Evolutionary conservation across 2,329 filamentous ascomycete genomes (phyloP).

Genomic region (Rugonectria rugulosa): DNA sequence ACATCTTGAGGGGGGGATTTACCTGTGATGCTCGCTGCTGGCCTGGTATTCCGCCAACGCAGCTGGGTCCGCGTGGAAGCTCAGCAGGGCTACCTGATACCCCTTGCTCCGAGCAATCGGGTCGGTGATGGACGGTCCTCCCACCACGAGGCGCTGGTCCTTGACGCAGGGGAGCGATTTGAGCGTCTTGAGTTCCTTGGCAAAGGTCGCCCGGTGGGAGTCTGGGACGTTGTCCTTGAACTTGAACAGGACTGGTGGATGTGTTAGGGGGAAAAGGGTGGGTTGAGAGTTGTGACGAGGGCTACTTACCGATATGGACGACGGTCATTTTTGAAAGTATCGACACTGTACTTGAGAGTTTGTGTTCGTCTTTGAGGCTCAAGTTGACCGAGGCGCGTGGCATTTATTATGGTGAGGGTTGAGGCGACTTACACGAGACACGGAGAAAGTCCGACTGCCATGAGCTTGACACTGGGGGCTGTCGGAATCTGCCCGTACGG

Average conservation of each 20-base stretch:
- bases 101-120: slow-evolving; percentile 61
- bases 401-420: slow-evolving; percentile 1
- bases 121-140: slow-evolving; percentile 60
- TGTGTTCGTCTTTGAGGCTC: background rate
- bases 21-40: slow-evolving; percentile 60
- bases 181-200: slow-evolving; percentile 56
- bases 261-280: background rate
- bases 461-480: background rate
- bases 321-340: slow-evolving; percentile 40
- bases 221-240: slow-evolving; percentile 52
- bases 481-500: slow-evolving; percentile 1
- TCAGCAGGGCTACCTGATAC: slow-evolving; percentile 59
- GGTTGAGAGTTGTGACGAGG: background rate
- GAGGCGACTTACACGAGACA: background rate
- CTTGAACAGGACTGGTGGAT: slow-evolving; percentile 55
- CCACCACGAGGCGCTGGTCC: slow-evolving; percentile 56
- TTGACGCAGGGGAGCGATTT: slow-evolving; percentile 57
- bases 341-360: background rate
- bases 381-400: background rate
- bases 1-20: slow-evolving; percentile 5
- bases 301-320: slow-evolving; percentile 44
- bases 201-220: slow-evolving; percentile 54
- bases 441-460: slow-evolving; percentile 12
- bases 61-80: slow-evolving; percentile 55
- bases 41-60: slow-evolving; percentile 61